These are phyloP conservation scores for Fonsecaea nubica DNA, from an alignment of 2,329 filamentous ascomycete species.

Conservation along the genomic window DNA sequence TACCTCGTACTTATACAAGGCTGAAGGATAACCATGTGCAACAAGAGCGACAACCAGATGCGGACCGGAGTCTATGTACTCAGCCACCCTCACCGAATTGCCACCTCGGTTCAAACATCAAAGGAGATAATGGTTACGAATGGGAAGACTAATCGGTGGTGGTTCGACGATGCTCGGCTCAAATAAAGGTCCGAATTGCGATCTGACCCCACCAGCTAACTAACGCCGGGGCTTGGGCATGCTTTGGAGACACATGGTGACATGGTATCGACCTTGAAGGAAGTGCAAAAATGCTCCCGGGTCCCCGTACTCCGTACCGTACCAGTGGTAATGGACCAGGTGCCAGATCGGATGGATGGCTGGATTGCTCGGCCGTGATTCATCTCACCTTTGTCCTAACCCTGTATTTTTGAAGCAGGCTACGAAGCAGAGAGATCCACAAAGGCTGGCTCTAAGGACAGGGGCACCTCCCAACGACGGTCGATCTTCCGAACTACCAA, in stretches of 20 bases:
- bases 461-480: neutral
- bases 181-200: conserved; percentile 10
- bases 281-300: neutral
- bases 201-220: conserved; percentile 1
- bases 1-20: neutral
- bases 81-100: neutral
- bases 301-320: neutral
- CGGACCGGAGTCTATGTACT: neutral
- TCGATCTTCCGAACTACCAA: neutral
- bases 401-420: neutral
- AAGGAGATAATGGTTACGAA: neutral
- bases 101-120: neutral
- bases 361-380: neutral
- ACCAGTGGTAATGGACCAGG: conserved; percentile 1
- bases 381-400: neutral
- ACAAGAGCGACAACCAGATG: neutral
- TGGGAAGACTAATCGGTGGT: neutral
- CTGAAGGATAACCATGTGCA: neutral
- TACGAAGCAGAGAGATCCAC: conserved; percentile 6
- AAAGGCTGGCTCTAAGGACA: neutral
- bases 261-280: neutral
- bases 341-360: neutral
- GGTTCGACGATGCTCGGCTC: conserved; percentile 4
- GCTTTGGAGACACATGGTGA: neutral
- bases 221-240: neutral